These are phyloP conservation scores for Apiotrichum akiyoshidainum DNA, from an alignment of 1,284 basidiomycete genomes.

Conservation along the genomic window DNA sequence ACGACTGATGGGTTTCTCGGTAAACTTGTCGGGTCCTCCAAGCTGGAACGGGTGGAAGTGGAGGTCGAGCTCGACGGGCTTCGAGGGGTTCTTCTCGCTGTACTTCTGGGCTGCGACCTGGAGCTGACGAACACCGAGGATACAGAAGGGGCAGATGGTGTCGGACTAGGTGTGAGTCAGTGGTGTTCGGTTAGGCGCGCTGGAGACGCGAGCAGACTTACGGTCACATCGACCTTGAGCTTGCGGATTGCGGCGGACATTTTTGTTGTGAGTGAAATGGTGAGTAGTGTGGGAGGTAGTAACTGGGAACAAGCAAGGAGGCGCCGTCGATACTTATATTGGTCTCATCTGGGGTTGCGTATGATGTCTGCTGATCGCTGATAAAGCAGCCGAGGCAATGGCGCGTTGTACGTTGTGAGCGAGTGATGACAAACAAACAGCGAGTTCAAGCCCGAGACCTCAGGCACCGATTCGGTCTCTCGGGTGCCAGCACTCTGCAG, in stretches of 20 bases:
- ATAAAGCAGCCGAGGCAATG: too few relatives aligned
- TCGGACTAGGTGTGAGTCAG: constrained; percentile 25
- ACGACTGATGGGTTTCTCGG: constrained; percentile 27
- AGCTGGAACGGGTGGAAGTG: constrained; percentile 48
- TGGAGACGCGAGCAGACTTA: constrained; percentile 7
- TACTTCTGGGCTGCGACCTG: constrained; percentile 17
- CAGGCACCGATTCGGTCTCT: too few relatives aligned
- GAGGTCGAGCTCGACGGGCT: constrained; percentile 24
- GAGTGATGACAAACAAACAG: too few relatives aligned
- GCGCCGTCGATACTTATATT: too few relatives aligned
- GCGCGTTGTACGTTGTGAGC: too few relatives aligned
- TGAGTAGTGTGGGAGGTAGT: neutral
- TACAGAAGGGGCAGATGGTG: constrained; percentile 40
- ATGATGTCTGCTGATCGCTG: too few relatives aligned
- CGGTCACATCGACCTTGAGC: constrained; percentile 31
- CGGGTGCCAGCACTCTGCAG: too few relatives aligned
- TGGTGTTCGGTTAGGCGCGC: too few relatives aligned
- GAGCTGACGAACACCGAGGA: constrained; percentile 37
- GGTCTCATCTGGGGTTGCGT: too few relatives aligned
- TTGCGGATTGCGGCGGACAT: constrained; percentile 7
- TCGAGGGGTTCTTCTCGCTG: constrained; percentile 18
- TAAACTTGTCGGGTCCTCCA: constrained; percentile 23
- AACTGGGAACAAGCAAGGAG: too few relatives aligned
- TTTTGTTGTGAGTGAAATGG: neutral
- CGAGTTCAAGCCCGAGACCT: too few relatives aligned